Base-by-base conservation (phyloP, 2,329 filamentous ascomycete genomes). In the Aspergillus melleus region DNA sequence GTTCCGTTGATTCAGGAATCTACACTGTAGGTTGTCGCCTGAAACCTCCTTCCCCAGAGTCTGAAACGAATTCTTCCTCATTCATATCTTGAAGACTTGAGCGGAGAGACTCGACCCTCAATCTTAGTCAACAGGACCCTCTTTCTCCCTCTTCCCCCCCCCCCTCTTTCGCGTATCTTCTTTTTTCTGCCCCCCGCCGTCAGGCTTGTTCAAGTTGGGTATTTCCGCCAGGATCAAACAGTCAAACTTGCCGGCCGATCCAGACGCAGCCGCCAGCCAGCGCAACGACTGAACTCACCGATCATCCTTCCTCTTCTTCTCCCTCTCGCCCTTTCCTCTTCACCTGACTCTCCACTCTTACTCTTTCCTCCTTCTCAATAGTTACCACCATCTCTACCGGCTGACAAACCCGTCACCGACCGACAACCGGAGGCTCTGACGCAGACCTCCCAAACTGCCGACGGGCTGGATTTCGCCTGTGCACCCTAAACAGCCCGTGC, bases 161-260 rank as follows among this genome's bases (percentile, higher is more conserved):
- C 55, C n/a, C 49, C 53, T 49, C 44, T 39, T 51, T 60, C 62
- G 55, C 61, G 60, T 59, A 59, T 58, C 55, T 52, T 50, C 49
- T 55, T 49, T 49, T 54, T 61, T 57, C 52, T 51, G 53, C 55
- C 60, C 62, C 62, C 62, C 64, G 61, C 62, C 57, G 62, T 65
- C 61, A 61, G 62, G 46, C 32, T 58, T 42, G 44, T 30, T 61
- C 61, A 57, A 60, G 63, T 64, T 67, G 64, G 66, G 66, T 65
- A 64, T 66, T 64, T 62, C 57, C 62, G 63, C 63, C 61, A 57
- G 49, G 57, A 29, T 9, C 26, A 29, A 29, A 29, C 26, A 2
- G 26, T 9, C 26, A 29, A 59, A 63, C 47, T 60, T 65, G 60
- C 64, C 66, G 66, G 64, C 59, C 63, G 66, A 68, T 69, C 66